Evolutionary conservation across 495 filamentous ascomycete genomes (phyloP).

Genomic region (Neurospora sp.): DNA sequence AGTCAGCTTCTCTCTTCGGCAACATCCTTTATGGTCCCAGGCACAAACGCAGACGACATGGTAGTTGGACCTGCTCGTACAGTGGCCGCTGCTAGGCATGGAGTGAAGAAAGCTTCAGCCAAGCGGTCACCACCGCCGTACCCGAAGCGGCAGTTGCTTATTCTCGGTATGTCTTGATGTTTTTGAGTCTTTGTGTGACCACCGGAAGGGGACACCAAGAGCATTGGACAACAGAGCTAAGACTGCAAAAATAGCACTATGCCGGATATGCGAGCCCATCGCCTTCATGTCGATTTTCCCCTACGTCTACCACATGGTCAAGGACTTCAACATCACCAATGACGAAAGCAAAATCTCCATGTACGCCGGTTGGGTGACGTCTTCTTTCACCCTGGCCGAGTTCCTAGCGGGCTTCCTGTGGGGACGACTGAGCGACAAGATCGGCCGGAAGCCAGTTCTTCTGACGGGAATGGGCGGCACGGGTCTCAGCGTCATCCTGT

Average conservation of each 20-base stretch:
- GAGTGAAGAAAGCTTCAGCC: neutral
- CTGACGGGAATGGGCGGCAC: slow-evolving; percentile 82
- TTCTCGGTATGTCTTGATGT: slow-evolving; percentile 48
- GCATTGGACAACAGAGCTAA: neutral
- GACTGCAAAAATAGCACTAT: slow-evolving; percentile 52
- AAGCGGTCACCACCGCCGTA: slow-evolving; percentile 29
- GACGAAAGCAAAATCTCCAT: slow-evolving; percentile 73
- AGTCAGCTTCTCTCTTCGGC: neutral
- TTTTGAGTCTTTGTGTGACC: neutral
- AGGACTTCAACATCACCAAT: slow-evolving; percentile 75
- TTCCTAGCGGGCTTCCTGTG: slow-evolving; percentile 83
- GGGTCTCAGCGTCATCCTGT: slow-evolving; percentile 83
- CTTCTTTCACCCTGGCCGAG: slow-evolving; percentile 91
- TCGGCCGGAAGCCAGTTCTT: slow-evolving; percentile 88
- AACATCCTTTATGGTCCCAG: neutral
- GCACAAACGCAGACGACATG: slow-evolving; percentile 9
- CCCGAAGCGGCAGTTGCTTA: slow-evolving; percentile 53
- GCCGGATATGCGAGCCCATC: slow-evolving; percentile 95
- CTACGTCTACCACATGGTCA: slow-evolving; percentile 97
- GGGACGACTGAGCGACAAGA: slow-evolving; percentile 84
- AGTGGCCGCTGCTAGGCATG: neutral
- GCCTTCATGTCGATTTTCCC: slow-evolving; percentile 99
- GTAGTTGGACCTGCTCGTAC: slow-evolving; percentile 1
- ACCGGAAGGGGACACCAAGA: neutral
- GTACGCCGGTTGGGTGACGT: slow-evolving; percentile 94